Percentiles rank a stretch among this genome's conserved stretches.
phyloP scores from a whole-genome alignment of 1,139 yeast species.

The Yamadazyma kanchanaburiensis region DNA sequence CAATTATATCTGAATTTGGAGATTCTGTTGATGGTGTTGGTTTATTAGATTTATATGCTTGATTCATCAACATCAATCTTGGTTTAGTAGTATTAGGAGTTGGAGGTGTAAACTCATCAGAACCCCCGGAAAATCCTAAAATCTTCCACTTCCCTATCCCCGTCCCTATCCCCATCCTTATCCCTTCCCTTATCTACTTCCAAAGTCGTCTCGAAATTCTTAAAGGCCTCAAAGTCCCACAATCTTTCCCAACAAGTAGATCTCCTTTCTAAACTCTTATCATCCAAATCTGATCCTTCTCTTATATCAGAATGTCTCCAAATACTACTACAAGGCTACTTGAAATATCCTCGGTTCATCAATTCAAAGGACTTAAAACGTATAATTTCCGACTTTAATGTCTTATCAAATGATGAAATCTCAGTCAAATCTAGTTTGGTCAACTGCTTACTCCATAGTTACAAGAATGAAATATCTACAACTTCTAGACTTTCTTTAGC shows the following conservation, averaged over 20 bases:
- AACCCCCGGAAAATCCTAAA: background rate
- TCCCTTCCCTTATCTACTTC: too few species aligned
- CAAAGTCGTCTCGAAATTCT: background rate
- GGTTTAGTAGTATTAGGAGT: too few species aligned
- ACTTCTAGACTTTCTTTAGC: background rate
- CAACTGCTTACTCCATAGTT: constrained; percentile 8
- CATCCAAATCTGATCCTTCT: constrained; percentile 1
- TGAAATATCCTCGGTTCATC: constrained; percentile 11
- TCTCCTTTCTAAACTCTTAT: constrained; percentile 1
- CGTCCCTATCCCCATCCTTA: background rate
- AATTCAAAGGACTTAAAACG: constrained; percentile 8
- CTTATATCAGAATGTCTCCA: constrained; percentile 10
- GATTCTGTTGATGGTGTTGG: too few species aligned
- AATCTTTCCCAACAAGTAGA: constrained; percentile 2
- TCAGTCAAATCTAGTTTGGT: constrained; percentile 2
- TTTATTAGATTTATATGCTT: background rate
- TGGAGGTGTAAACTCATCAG: too few species aligned
- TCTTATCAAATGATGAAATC: constrained; percentile 2
- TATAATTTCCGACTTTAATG: constrained; percentile 6
- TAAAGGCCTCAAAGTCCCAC: background rate
- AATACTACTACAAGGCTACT: constrained; percentile 8
- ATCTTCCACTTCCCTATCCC: background rate
- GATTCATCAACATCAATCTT: background rate
- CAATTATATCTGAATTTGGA: too few species aligned
- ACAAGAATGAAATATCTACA: constrained; percentile 5